phyloP scores from a whole-genome alignment of 2,329 filamentous ascomycete species.

The Blastomyces silverae region DNA sequence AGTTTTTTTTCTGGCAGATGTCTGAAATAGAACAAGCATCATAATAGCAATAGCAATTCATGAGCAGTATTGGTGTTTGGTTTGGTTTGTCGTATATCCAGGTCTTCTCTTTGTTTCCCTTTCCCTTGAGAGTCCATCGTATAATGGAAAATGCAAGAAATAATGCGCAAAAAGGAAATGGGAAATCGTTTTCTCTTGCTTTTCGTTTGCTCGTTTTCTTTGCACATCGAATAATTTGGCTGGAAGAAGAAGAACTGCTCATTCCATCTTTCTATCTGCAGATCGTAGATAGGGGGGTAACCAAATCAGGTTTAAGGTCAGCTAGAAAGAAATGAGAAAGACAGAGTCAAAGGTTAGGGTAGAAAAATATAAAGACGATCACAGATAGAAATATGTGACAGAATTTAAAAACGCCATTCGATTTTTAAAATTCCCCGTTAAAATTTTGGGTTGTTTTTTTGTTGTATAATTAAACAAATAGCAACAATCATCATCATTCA shows the following conservation, averaged over 20 bases:
- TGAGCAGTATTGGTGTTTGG: slow-evolving; percentile 37
- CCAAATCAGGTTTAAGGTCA: background rate
- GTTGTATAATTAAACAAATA: slow-evolving; percentile 21
- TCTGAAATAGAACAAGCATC: background rate
- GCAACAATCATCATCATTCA: slow-evolving; percentile 15
- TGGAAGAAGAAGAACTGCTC: background rate
- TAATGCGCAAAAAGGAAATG: slow-evolving; percentile 19
- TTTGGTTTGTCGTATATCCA: slow-evolving; percentile 68
- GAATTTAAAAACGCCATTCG: slow-evolving; percentile 22
- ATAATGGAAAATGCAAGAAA: slow-evolving; percentile 32
- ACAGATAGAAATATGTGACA: slow-evolving; percentile 15
- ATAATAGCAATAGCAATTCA: slow-evolving; percentile 3
- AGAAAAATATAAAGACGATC: slow-evolving; percentile 16
- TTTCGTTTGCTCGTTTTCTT: slow-evolving; percentile 56
- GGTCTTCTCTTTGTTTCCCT: slow-evolving; percentile 53
- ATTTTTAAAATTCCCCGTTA: slow-evolving; percentile 19
- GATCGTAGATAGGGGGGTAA: slow-evolving; percentile 15
- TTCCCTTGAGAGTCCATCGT: slow-evolving; percentile 50
- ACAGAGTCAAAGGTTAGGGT: slow-evolving; percentile 14
- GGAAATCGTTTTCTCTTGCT: slow-evolving; percentile 18
- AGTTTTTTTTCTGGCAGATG: background rate
- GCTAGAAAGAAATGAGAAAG: slow-evolving; percentile 8
- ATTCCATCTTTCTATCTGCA: slow-evolving; percentile 48
- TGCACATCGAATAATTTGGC: slow-evolving; percentile 36
- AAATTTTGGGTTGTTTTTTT: slow-evolving; percentile 29